Evolutionary conservation across 1,284 basidiomycete species (phyloP).

Genomic region (Trichosporon inkin): DNA sequence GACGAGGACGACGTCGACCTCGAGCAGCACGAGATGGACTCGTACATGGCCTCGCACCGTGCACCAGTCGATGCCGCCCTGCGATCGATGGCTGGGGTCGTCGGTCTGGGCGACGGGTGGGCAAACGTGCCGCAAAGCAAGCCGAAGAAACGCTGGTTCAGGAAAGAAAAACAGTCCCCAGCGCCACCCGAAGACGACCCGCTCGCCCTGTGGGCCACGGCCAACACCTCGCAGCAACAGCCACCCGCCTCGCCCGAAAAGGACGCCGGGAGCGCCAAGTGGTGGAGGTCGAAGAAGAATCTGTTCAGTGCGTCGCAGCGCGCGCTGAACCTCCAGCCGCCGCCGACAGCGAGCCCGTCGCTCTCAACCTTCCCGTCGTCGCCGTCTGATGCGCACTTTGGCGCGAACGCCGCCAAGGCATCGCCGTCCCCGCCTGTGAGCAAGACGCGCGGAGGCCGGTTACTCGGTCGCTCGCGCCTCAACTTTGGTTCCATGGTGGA

Average conservation of each 20-base stretch:
- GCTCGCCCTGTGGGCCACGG: conserved; percentile 15
- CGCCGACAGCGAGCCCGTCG: too few species aligned
- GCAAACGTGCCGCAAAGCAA: conserved; percentile 27
- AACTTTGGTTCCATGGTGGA: conserved; percentile 26
- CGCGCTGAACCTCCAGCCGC: too few species aligned
- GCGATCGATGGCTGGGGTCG: conserved; percentile 37
- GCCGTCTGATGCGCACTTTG: neutral
- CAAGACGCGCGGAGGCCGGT: neutral
- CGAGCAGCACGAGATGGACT: conserved; percentile 23
- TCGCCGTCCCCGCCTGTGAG: neutral
- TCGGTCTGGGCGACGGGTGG: conserved; percentile 44
- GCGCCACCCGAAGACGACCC: conserved; percentile 15
- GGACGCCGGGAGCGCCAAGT: conserved; percentile 14
- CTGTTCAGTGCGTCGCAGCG: conserved; percentile 18
- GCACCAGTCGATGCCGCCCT: conserved; percentile 27
- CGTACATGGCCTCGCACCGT: conserved; percentile 20
- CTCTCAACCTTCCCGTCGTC: neutral
- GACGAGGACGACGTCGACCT: conserved; percentile 7
- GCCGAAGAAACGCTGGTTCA: conserved; percentile 17
- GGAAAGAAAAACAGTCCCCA: conserved; percentile 5
- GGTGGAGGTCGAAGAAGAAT: conserved; percentile 22
- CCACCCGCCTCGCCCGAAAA: neutral
- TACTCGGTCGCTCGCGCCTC: conserved; percentile 14
- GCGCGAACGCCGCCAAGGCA: neutral
- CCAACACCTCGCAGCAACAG: conserved; percentile 3